Evolutionary conservation across 2,329 filamentous ascomycete species (phyloP).

Genomic region (Leptoxyphium fumago): DNA sequence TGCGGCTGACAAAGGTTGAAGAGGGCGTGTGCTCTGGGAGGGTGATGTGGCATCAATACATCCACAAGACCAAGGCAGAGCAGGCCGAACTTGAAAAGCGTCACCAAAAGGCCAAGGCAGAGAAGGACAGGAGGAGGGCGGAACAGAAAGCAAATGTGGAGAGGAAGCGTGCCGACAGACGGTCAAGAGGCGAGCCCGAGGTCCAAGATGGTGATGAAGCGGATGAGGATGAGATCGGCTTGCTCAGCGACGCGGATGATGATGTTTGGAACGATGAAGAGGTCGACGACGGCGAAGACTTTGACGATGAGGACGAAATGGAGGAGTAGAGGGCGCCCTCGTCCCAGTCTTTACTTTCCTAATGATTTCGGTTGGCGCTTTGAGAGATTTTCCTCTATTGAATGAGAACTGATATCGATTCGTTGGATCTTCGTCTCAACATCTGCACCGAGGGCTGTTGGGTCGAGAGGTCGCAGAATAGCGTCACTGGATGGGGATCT

Average conservation of each 20-base stretch:
- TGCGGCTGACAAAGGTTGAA: conserved; percentile 89
- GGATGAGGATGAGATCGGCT: conserved; percentile 21
- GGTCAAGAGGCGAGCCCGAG: conserved; percentile 28
- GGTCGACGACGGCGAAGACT: conserved; percentile 31
- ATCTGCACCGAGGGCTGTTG: too few relatives aligned
- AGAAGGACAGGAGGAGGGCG: conserved; percentile 69
- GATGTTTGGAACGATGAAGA: conserved; percentile 40
- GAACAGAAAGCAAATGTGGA: conserved; percentile 85
- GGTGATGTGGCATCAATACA: conserved; percentile 94
- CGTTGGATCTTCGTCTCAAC: too few relatives aligned
- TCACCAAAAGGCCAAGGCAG: conserved; percentile 63
- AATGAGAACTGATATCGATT: too few relatives aligned
- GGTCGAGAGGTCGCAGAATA: too few relatives aligned
- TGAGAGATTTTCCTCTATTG: too few relatives aligned
- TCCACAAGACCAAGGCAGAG: conserved; percentile 70
- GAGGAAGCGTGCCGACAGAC: conserved; percentile 55
- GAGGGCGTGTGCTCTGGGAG: conserved; percentile 82
- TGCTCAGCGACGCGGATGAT: conserved; percentile 31
- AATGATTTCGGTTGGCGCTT: too few relatives aligned
- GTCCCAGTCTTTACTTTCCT: too few relatives aligned
- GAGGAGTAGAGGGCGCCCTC: conserved; percentile 2
- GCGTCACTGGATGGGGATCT: too few relatives aligned
- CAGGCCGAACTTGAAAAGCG: conserved; percentile 62
- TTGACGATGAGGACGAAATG: conserved; percentile 16
- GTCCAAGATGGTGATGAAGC: conserved; percentile 26